phyloP scores from a whole-genome alignment of 148 eudicot species.

The Silene uniflora region DNA sequence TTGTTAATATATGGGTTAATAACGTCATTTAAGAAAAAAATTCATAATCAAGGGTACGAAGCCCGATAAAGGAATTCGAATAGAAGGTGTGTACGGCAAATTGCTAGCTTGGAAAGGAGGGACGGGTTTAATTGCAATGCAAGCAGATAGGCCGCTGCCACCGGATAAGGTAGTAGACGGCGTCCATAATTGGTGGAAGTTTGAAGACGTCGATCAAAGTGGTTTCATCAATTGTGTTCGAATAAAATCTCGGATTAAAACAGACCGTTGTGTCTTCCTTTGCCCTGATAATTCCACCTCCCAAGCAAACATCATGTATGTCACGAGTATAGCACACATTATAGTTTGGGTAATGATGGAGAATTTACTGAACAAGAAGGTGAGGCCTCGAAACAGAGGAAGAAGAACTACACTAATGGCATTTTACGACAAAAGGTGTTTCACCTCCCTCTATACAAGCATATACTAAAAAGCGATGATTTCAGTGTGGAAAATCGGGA shows the following conservation, averaged over 20 bases:
- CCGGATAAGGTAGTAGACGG: neutral
- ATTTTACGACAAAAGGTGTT: neutral
- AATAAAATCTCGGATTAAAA: neutral
- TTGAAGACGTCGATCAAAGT: neutral
- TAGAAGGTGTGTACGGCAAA: slow-evolving; percentile 2
- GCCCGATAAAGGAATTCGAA: neutral
- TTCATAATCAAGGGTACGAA: neutral
- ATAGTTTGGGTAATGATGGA: neutral
- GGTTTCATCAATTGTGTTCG: neutral
- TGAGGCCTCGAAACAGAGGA: neutral
- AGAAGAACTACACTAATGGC: neutral
- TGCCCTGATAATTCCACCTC: neutral
- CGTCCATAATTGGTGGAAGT: neutral
- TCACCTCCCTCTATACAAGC: neutral
- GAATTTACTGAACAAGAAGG: neutral
- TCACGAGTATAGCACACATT: too few relatives aligned
- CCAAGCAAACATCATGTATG: too few relatives aligned
- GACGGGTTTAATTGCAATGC: neutral
- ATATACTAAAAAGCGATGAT: neutral
- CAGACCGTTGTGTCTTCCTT: neutral
- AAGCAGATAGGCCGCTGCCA: neutral
- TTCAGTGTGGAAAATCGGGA: neutral
- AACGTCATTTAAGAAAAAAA: too few relatives aligned
- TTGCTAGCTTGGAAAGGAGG: neutral
- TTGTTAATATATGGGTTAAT: too few relatives aligned